Evolutionary conservation across 169 alveolate species (phyloP), one percentile per base, ranked within the genome.

Genomic region (Cryptosporidium andersoni): DNA sequence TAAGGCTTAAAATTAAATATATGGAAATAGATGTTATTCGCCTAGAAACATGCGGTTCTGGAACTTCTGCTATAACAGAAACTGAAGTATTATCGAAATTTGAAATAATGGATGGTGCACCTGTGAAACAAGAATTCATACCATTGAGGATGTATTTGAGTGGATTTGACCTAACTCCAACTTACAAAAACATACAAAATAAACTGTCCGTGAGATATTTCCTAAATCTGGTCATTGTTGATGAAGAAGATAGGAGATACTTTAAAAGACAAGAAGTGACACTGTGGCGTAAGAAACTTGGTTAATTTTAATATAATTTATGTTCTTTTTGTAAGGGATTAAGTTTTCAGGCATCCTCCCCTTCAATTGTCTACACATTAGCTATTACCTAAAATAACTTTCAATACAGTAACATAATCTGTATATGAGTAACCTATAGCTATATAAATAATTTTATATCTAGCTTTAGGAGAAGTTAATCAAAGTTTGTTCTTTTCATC

Each of bases 51-150:
- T 90, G 93, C 40, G 95, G 95, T 7, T 90, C 93, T 34, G 94
- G 94, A 12, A 80, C 85, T 42, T 80, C 94, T 80, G 85, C 92
- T 55, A 91, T 92, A 68, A 96, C 97, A 1, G 99, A 98, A 88
- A 94, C 97, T 14, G 98, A 94, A 82, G 97, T 98, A 11, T 91
- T 97, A 62, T 96, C 98, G 36, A 97, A 97, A 81, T 98, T 93
- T 92, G 99, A 98, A 92, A 97, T 98, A 58, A 98, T 98, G 99
- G 99, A 98, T 90, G 99, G 99, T 1, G 96, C 99, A 0, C 99
- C 99, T 7, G 96, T 93, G 12, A 95, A 95, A 64, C 94, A 97
- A 11, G 99, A 97, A 89, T 93, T 96, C 81, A 95, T 97, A 36
- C 99, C 99, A 1, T 96, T 98, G 48, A 90, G 99, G 80, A 91